Evolutionary conservation across 352 stramenopile genomes (phyloP).

Genomic region (Thalassiosira hispida): DNA sequence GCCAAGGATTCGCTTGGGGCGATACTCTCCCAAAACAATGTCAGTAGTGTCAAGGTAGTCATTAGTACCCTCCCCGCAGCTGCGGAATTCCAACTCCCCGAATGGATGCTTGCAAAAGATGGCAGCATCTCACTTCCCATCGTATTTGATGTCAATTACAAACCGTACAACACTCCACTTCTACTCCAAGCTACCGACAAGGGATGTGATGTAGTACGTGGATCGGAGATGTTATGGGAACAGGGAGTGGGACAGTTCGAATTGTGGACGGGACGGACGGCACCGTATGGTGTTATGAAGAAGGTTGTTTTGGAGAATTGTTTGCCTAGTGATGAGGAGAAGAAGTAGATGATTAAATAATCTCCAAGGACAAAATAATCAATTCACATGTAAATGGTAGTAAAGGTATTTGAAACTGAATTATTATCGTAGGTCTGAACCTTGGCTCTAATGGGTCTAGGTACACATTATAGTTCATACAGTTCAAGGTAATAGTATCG

Average conservation of each 20-base stretch:
- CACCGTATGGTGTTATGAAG: slow-evolving; percentile 85
- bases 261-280: slow-evolving; percentile 88
- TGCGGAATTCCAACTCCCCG: slow-evolving; percentile 85
- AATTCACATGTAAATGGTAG: too few species aligned
- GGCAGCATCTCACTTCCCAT: slow-evolving; percentile 78
- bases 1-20: slow-evolving; percentile 40
- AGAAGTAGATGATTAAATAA: slow-evolving; percentile 13
- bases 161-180: slow-evolving; percentile 93
- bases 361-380: too few species aligned
- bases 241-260: slow-evolving; percentile 97
- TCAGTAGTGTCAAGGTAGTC: slow-evolving; percentile 87
- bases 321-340: slow-evolving; percentile 44
- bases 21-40: slow-evolving; percentile 41
- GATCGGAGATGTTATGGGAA: slow-evolving; percentile 98
- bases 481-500: too few species aligned
- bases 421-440: too few species aligned
- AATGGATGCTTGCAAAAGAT: slow-evolving; percentile 64
- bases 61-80: slow-evolving; percentile 94
- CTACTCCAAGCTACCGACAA: slow-evolving; percentile 88
- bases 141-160: slow-evolving; percentile 98
- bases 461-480: too few species aligned
- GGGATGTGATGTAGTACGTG: slow-evolving; percentile 92
- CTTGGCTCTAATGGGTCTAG: too few species aligned
- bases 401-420: too few species aligned
- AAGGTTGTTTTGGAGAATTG: slow-evolving; percentile 84